Base-by-base conservation (phyloP, 352 stramenopile species). In the Pythium pectinolyticum region DNA sequence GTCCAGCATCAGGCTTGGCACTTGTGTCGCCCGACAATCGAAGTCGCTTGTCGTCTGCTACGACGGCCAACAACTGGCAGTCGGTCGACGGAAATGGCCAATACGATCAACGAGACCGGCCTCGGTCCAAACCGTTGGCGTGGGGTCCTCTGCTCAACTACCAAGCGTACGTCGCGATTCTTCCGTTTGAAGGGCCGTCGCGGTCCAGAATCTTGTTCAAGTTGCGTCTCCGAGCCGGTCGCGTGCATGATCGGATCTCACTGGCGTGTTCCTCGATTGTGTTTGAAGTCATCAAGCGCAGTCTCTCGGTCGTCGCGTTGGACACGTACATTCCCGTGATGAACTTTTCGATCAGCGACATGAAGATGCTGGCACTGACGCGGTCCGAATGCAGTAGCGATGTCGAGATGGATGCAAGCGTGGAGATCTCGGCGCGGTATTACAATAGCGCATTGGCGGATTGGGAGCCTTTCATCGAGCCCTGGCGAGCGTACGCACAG, bases 281-380 rank as follows among this genome's bases (percentile, higher is more conserved):
- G 27, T 94, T 94, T 41, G 87, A 96, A 73, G 87, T 96, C 31
- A 94, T 96, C 65, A 96, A 96, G 69, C 75, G 86, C 10, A 95
- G 86, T 39, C 68, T 96, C n/a, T 94, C 87, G 11, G 74, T 94
- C 10, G 84, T 96, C 7, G 90, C 88, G 0, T 65, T 96, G 14
- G 88, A 96, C 56, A 96, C 88, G 8, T 96, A 94, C 52, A 96
- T 96, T 55, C 88, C 88, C 1, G 86, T 96, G 34, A 94, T 95
- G 78, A 96, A 95, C 58, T 86, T 95, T 30, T 90, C 84, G 0
- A 61, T 96, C 31, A 88, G 80, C 41, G 82, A 95, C 57, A 90
- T 94, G 73, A 90, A 90, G 54, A 72, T 92, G 62, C 76, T 89
- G 27, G 78, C 73, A 28, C 61, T 86, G 58, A 94, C 84, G 1